phyloP scores from a whole-genome alignment of 345 rosid genomes.

The Cardamine chenopodiifolia region DNA sequence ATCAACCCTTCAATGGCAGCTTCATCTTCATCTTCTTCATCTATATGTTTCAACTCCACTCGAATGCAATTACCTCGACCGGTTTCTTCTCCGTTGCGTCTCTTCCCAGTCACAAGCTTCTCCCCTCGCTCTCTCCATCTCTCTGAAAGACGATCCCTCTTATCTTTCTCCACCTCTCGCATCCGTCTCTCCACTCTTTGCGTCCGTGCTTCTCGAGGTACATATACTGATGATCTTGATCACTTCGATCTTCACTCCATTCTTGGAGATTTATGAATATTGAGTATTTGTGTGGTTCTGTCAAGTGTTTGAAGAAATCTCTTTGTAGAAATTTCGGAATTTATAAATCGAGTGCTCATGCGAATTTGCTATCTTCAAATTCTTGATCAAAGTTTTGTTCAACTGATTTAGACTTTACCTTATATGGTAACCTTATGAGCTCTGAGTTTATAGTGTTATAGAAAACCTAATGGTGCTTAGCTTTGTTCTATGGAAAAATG shows the following conservation, averaged over 20 bases:
- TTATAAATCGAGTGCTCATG: not conserved
- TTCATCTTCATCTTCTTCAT: constrained; percentile 20
- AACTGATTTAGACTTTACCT: not conserved
- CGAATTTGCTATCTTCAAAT: not conserved
- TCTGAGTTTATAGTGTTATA: too few species aligned
- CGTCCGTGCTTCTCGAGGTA: constrained; percentile 50
- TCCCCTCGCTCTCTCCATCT: constrained; percentile 45
- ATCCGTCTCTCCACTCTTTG: constrained; percentile 41
- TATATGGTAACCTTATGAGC: not conserved
- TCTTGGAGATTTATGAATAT: too few species aligned
- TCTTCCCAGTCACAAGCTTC: constrained; percentile 28
- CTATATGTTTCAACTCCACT: not conserved
- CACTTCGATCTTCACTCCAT: not conserved
- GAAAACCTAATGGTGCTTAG: too few species aligned
- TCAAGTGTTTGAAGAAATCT: too few species aligned
- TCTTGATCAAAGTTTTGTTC: not conserved
- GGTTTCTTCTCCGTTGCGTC: constrained; percentile 42
- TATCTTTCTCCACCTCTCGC: constrained; percentile 34
- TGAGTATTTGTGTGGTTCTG: too few species aligned
- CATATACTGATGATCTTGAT: not conserved
- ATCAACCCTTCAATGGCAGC: constrained; percentile 14
- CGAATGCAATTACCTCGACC: not conserved
- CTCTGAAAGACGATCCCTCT: constrained; percentile 21
- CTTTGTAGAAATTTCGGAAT: not conserved
- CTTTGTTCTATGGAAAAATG: too few species aligned